phyloP scores from a whole-genome alignment of 1,284 basidiomycete species.

The Puccinia triticina region DNA sequence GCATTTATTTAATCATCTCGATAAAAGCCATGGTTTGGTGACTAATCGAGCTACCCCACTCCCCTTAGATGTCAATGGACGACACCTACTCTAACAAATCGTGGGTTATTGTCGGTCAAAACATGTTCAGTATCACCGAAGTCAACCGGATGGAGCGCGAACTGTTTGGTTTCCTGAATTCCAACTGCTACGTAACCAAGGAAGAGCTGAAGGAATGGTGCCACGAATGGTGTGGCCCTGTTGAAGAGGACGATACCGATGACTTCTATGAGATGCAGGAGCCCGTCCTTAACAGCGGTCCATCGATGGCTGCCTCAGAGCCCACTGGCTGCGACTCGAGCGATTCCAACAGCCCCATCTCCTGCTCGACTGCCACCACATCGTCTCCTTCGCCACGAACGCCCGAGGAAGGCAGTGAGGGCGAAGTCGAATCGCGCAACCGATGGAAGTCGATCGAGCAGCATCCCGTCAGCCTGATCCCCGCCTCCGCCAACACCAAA shows the following conservation, averaged over 20 bases:
- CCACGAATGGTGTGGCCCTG: constrained; percentile 33
- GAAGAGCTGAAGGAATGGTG: constrained; percentile 37
- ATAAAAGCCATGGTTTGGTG: not conserved
- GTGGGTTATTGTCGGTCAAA: constrained; percentile 89
- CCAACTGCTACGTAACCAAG: constrained; percentile 42
- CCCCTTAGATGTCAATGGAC: constrained; percentile 72
- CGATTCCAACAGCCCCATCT: constrained; percentile 33
- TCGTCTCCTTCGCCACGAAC: constrained; percentile 37
- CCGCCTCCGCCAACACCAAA: not conserved
- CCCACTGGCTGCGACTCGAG: constrained; percentile 21
- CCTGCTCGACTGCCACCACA: constrained; percentile 31
- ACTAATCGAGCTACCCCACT: constrained; percentile 54
- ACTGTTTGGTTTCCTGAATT: constrained; percentile 40
- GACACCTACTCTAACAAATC: constrained; percentile 90
- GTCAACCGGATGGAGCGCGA: constrained; percentile 66
- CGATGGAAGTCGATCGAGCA: constrained; percentile 11
- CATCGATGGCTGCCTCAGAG: not conserved
- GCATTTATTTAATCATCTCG: not conserved
- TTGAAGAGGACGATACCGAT: constrained; percentile 2
- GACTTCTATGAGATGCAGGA: constrained; percentile 7
- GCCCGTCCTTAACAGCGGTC: not conserved
- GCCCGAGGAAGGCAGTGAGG: constrained; percentile 30
- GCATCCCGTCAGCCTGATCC: not conserved
- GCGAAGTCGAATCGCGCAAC: not conserved
- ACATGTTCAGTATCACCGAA: constrained; percentile 84